Conservation (phyloP, 257 asterid species). For the Solanum virginianum region DNA sequence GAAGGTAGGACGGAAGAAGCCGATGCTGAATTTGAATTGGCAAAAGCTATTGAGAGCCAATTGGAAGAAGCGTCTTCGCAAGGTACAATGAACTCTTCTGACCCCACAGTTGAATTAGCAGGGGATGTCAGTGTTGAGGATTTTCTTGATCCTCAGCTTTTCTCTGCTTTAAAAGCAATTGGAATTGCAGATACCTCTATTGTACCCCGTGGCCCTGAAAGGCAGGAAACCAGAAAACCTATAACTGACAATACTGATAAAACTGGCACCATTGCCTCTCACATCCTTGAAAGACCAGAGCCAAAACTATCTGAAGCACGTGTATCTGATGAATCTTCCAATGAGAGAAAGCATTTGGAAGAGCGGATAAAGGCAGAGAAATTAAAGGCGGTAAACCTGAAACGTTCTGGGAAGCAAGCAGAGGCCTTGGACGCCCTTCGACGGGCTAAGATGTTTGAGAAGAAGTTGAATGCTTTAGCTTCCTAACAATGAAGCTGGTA, state of each 20-base stretch:
- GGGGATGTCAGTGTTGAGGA: slow-evolving; percentile 54
- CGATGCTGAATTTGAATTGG: slow-evolving; percentile 64
- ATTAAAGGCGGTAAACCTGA: slow-evolving; percentile 62
- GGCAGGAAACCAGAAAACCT: slow-evolving; percentile 12
- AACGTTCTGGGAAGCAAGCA: slow-evolving; percentile 78
- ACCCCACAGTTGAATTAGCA: slow-evolving; percentile 10
- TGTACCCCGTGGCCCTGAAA: slow-evolving; percentile 16
- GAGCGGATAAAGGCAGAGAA: slow-evolving; percentile 70
- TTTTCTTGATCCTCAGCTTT: slow-evolving; percentile 84
- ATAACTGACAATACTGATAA: background rate
- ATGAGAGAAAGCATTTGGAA: slow-evolving; percentile 45
- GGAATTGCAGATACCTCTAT: slow-evolving; percentile 36
- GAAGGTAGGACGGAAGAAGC: slow-evolving; percentile 83
- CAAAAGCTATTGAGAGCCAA: slow-evolving; percentile 64
- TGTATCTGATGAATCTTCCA: slow-evolving; percentile 8
- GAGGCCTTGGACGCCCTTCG: slow-evolving; percentile 81
- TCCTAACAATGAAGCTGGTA: slow-evolving; percentile 8
- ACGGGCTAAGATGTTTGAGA: slow-evolving; percentile 63
- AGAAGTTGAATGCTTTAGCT: slow-evolving; percentile 58
- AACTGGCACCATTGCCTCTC: slow-evolving; percentile 11
- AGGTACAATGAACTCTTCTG: slow-evolving; percentile 14
- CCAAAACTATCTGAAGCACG: slow-evolving; percentile 6
- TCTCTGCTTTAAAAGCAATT: slow-evolving; percentile 69
- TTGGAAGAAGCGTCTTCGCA: slow-evolving; percentile 42
- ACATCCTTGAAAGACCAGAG: slow-evolving; percentile 17